Evolutionary conservation across 345 rosid genomes (phyloP), one percentile per base, ranked within the genome.

Genomic region (Lepidium sativum): DNA sequence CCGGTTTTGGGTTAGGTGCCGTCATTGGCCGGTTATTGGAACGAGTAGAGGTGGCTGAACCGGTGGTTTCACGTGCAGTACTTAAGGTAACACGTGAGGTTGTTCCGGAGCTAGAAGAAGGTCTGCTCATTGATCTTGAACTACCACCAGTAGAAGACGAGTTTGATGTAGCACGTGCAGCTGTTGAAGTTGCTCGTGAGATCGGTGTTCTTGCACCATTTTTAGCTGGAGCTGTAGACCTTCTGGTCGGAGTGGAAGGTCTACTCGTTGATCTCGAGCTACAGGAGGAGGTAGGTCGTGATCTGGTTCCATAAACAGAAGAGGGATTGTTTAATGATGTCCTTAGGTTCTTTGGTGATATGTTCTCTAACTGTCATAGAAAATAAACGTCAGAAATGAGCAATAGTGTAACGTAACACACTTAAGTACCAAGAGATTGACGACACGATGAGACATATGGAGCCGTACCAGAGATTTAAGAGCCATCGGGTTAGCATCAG

Each of bases 201-300:
- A 21, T 60, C 2, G 65, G 67, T 4, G 66, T 41, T 34, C 16
- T 38, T 58, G 58, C 5, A 14, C 85, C 5, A 16, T 84, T 72
- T 39, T 21, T 54, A 53, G 35, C 31, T 31, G 23, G 55, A 43
- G 20, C 21, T 54, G 7, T 37, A 29, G 88, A 45, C 16, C 81
- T 71, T 54, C 43, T 41, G n/a, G 78, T 71, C 21, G 89, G 87
- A 43, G 83, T 80, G 40, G 82, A 60, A 65, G 82, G 75, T 69
- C 86, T 80, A 63, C 76, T 55, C 14, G 73, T 56, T 58, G 84
- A 69, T 31, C 69, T 68, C 20, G 77, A 77, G 43, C 85, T 84
- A 27, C 74, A 67, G 6, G 95, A 83, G 56, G 92, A 85, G 32
- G 87, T 83, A 23, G 91, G 86, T 75, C 89, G 77, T 27, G 31